Conservation (phyloP, 805 yeast species). For the Isabelozyma heimii region DNA sequence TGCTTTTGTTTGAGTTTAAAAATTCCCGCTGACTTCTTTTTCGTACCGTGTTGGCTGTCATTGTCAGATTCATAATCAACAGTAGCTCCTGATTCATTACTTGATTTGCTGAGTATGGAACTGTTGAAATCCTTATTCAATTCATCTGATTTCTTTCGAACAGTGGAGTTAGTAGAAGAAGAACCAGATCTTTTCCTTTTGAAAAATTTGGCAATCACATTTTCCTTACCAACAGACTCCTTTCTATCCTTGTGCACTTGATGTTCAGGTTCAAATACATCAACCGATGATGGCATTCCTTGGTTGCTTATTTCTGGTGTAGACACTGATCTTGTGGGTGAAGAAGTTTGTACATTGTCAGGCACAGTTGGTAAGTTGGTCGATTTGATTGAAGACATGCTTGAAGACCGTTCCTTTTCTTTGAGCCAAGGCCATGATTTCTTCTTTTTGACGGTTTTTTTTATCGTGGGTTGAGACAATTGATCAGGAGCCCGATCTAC, state of each 20-base stretch:
- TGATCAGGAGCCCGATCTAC: neutral
- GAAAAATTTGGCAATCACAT: conserved; percentile 39
- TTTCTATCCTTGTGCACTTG: conserved; percentile 2
- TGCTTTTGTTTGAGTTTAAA: conserved; percentile 5
- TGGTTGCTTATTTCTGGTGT: conserved; percentile 28
- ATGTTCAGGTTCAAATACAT: conserved; percentile 1
- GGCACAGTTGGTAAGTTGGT: conserved; percentile 18
- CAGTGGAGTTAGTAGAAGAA: neutral
- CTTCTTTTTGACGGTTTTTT: conserved; percentile 27
- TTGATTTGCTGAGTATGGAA: neutral
- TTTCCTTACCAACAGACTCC: conserved; percentile 29
- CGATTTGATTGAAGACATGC: conserved; percentile 26
- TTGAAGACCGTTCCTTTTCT: conserved; percentile 25
- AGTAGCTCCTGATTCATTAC: conserved; percentile 15
- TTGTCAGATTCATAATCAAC: conserved; percentile 25
- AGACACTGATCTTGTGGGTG: conserved; percentile 34
- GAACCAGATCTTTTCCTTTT: conserved; percentile 29
- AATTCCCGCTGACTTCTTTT: conserved; percentile 11
- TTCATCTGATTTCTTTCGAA: neutral
- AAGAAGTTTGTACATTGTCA: conserved; percentile 6
- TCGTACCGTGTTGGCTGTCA: conserved; percentile 10
- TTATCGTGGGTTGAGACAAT: neutral
- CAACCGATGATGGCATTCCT: neutral
- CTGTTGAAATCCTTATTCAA: neutral
- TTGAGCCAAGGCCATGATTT: conserved; percentile 43